A percentile compares a stretch with the other conserved stretches of the same genome.
These are phyloP conservation scores for Santalum album DNA, from an alignment of 164 flowering plant genomes.

Conservation along the genomic window DNA sequence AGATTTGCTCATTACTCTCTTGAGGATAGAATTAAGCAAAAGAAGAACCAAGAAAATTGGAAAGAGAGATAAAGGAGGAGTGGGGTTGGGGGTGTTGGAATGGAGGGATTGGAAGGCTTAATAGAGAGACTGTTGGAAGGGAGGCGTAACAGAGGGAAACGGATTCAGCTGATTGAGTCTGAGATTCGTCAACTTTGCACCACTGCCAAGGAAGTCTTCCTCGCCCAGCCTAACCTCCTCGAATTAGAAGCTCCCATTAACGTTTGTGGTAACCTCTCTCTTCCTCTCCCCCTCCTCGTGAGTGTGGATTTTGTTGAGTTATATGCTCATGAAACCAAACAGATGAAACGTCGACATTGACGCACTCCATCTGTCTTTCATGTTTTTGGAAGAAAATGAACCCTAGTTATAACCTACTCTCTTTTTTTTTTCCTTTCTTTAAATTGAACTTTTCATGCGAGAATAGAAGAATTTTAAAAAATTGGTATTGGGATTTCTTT, in stretches of 20 bases:
- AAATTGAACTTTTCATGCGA: too few species aligned
- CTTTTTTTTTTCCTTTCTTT: too few species aligned
- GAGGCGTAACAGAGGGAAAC: constrained; percentile 32
- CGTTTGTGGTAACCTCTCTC: constrained; percentile 28
- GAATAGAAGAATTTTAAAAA: too few species aligned
- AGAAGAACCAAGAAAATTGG: neutral
- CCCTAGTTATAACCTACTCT: too few species aligned
- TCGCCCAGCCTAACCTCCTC: constrained; percentile 33
- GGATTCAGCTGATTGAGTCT: constrained; percentile 27
- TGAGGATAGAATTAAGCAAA: neutral
- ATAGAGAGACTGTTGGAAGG: constrained; percentile 42
- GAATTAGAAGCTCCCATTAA: constrained; percentile 42
- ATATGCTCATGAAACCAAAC: too few species aligned
- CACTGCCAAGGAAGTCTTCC: constrained; percentile 30
- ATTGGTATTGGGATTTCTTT: too few species aligned
- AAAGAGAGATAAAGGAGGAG: neutral
- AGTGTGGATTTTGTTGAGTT: neutral
- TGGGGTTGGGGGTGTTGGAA: neutral
- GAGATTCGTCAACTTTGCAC: constrained; percentile 40
- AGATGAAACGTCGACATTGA: too few species aligned
- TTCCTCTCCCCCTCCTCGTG: neutral
- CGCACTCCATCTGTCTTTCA: too few species aligned
- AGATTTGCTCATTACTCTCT: too few species aligned
- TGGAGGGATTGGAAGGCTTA: constrained; percentile 45
- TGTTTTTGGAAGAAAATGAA: too few species aligned